phyloP scores from a whole-genome alignment of 257 asterid species.

The Cynanchum wilfordii region DNA sequence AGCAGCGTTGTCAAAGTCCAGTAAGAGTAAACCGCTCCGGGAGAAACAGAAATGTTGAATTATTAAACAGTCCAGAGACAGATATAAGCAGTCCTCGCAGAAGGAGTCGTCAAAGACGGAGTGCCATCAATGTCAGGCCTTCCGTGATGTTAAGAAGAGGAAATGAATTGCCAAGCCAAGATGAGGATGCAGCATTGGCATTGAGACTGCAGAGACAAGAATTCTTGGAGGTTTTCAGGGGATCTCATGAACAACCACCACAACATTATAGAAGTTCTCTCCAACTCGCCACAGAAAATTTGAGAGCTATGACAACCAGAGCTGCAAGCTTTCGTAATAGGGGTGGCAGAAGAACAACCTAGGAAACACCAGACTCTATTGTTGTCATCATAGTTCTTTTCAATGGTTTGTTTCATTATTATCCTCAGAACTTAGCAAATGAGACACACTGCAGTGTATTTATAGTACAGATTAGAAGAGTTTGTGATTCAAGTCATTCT shows the following conservation, averaged over 20 bases:
- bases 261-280: slow-evolving; percentile 31
- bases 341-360: slow-evolving; percentile 14
- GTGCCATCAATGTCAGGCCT: slow-evolving; percentile 20
- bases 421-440: no score
- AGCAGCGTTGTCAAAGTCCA: slow-evolving; percentile 18
- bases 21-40: slow-evolving; percentile 21
- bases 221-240: slow-evolving; percentile 54
- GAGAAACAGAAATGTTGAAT: slow-evolving; percentile 31
- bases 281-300: slow-evolving; percentile 62
- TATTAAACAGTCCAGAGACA: slow-evolving; percentile 43
- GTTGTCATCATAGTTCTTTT: no score
- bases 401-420: no score
- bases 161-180: slow-evolving; percentile 51
- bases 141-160: slow-evolving; percentile 24
- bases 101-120: slow-evolving; percentile 24
- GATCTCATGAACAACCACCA: slow-evolving; percentile 19
- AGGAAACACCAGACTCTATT: neutral
- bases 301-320: slow-evolving; percentile 89
- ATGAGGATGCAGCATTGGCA: slow-evolving; percentile 89
- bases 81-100: slow-evolving; percentile 28
- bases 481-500: no score
- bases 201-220: slow-evolving; percentile 93
- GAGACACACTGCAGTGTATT: no score
- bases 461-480: neutral
- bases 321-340: slow-evolving; percentile 34